Evolutionary conservation across 768 basidiomycete species (phyloP).

Genomic region (Piloderma croceum): DNA sequence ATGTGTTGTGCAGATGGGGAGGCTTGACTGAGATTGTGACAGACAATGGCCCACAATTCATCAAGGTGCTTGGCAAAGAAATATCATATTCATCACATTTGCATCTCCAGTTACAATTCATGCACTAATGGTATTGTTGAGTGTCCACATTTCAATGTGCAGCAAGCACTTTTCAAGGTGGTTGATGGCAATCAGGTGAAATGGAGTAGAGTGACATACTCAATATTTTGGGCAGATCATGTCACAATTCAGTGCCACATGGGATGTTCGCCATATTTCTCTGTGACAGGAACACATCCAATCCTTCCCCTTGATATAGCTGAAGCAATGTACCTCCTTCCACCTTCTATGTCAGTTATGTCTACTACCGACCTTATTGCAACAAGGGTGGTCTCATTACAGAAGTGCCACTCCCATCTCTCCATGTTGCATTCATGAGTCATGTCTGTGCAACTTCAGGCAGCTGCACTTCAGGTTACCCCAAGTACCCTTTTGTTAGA

Average conservation of each 20-base stretch:
- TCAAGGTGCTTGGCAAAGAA: constrained; percentile 24
- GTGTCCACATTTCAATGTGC: constrained; percentile 24
- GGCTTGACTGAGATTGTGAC: constrained; percentile 32
- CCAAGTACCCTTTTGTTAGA: no score
- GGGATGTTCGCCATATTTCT: constrained; percentile 33
- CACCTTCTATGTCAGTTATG: no score
- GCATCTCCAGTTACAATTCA: constrained; percentile 38
- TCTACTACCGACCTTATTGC: no score
- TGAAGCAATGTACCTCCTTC: no score
- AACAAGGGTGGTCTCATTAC: no score
- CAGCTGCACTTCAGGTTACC: no score
- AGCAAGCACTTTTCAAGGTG: constrained; percentile 31
- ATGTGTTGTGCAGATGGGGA: constrained; percentile 37
- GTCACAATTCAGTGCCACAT: constrained; percentile 23
- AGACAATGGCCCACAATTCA: constrained; percentile 34
- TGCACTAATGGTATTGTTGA: constrained; percentile 36
- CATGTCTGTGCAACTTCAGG: no score
- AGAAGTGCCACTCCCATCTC: no score
- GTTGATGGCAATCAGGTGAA: constrained; percentile 23
- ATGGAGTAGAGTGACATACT: constrained; percentile 25
- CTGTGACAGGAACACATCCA: no score
- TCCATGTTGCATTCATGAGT: no score
- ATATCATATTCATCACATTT: constrained; percentile 36
- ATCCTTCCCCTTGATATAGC: no score
- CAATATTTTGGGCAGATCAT: constrained; percentile 33